Conservation (phyloP, 768 basidiomycete genomes). For the Fibroporia radiculosa region DNA sequence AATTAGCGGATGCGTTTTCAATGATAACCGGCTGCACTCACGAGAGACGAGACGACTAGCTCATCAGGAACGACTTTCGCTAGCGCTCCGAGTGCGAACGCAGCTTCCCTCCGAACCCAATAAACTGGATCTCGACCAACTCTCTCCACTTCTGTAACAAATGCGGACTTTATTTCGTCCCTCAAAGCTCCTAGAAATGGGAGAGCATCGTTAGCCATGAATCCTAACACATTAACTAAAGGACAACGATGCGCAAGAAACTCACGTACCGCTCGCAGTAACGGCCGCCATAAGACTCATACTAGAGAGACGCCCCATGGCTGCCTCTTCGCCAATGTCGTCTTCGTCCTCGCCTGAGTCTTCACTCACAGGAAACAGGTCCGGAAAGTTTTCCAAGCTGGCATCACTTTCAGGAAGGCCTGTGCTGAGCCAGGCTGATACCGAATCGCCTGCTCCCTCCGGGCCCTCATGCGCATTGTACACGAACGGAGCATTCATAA, state of each 20-base stretch:
- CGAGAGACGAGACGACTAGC: slow-evolving; percentile 56
- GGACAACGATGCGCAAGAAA: too few species aligned
- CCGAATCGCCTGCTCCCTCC: not conserved
- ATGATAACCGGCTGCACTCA: slow-evolving; percentile 24
- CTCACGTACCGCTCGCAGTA: slow-evolving; percentile 67
- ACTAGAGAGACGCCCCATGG: slow-evolving; percentile 79
- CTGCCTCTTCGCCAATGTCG: slow-evolving; percentile 57
- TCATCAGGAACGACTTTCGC: slow-evolving; percentile 83
- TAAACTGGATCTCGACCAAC: slow-evolving; percentile 58
- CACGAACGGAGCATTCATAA: not conserved
- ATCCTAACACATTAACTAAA: too few species aligned
- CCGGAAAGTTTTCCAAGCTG: slow-evolving; percentile 6
- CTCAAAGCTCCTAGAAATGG: slow-evolving; percentile 43
- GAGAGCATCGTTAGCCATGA: too few species aligned
- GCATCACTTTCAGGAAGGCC: slow-evolving; percentile 4
- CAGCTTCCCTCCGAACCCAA: slow-evolving; percentile 81
- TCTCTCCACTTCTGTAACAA: slow-evolving; percentile 69
- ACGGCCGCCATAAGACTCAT: slow-evolving; percentile 92
- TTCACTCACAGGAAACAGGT: slow-evolving; percentile 3
- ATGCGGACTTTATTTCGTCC: slow-evolving; percentile 49
- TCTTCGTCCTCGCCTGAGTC: slow-evolving; percentile 31
- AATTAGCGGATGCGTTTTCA: not conserved
- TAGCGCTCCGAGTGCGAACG: slow-evolving; percentile 80
- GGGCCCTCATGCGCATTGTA: not conserved
- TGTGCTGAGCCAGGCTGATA: slow-evolving; percentile 1